Percentiles rank a stretch among this genome's conserved stretches.
Conservation (phyloP, 2,329 filamentous ascomycete species). For the Phialemonium atrogriseum region DNA sequence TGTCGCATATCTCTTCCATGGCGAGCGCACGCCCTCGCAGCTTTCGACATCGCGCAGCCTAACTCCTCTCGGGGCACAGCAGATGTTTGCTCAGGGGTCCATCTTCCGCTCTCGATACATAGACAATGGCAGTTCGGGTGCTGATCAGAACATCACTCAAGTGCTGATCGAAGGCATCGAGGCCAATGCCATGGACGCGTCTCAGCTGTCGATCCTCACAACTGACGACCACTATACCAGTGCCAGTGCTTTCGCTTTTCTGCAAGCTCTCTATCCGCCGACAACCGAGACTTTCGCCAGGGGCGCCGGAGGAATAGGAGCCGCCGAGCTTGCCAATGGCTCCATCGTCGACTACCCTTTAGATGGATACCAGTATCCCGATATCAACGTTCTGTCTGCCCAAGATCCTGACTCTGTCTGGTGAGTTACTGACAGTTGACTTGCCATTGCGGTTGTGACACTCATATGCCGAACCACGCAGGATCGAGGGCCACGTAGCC, state of each 20-base stretch:
- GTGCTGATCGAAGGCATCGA: conserved; percentile 34
- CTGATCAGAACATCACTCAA: conserved; percentile 17
- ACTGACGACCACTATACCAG: conserved; percentile 42
- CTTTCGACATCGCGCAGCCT: conserved; percentile 24
- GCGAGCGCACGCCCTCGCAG: conserved; percentile 41
- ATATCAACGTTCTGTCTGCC: conserved; percentile 45
- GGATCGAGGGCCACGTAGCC: conserved; percentile 27
- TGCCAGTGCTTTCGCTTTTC: conserved; percentile 64
- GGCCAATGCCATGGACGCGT: conserved; percentile 37
- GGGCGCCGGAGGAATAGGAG: conserved; percentile 23
- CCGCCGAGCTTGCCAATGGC: conserved; percentile 26
- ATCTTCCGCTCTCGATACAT: conserved; percentile 43
- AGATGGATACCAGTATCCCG: conserved; percentile 73
- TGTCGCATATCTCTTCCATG: conserved; percentile 40
- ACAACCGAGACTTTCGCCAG: conserved; percentile 30
- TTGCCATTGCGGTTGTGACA: neutral
- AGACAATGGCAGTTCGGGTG: conserved; percentile 10
- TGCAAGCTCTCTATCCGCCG: conserved; percentile 81
- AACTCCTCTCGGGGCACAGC: conserved; percentile 45
- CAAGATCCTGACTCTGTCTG: conserved; percentile 35
- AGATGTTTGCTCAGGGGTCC: conserved; percentile 39
- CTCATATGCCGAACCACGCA: conserved; percentile 8
- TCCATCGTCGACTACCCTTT: conserved; percentile 57
- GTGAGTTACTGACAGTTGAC: conserved; percentile 27
- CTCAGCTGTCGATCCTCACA: conserved; percentile 33